Evolutionary conservation across 768 basidiomycete genomes (phyloP), one percentile per base, ranked within the genome.

Genomic region (Strobilomyces echinocephalus): DNA sequence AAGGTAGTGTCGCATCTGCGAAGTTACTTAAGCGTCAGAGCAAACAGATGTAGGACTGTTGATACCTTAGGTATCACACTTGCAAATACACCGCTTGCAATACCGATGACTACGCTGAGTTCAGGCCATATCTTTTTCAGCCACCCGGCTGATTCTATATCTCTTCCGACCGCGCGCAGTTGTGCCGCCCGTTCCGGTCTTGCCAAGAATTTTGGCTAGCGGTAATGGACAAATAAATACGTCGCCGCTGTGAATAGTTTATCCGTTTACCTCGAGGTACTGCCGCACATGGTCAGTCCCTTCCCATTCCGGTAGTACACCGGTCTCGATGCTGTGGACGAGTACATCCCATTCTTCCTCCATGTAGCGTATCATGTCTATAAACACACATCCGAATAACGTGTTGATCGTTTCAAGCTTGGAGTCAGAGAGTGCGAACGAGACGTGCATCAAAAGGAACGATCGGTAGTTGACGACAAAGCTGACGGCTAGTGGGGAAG

Each of bases 361-460:
- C 46, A 64, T 55, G 43, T 50, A 49, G 14, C 57, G 47, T n/a
- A 57, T 49, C 54, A 66, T 58, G 28, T 67, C 65, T 1, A 67
- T 6, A 14, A 65, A 62, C 2, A 57, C 43, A 26, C 53, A 61
- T 9, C 49, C 52, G 42, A 56, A 66, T 4, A 64, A 24, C 0
- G 57, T 56, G 33, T 46, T 55, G 24, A 60, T 48, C n/a, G 54
- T 61, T 28, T 63, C 63, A 4, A 63, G 50, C 15, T 48, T 41
- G 2, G 42, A 14, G 7, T 65, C 59, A 5, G 53, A 54, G 26
- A 65, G 55, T n/a, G 60, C 62, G 35, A 66, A 65, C n/a, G 63
- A 24, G 39, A 43, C 20, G 16, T 66, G 62, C 53, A 53, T 57
- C 26, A 66, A 52, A 39, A 67, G 54, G 30, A 58, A 64, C 8